Evolutionary conservation across 805 yeast genomes (phyloP).

Genomic region (Yueomyces sinensis): DNA sequence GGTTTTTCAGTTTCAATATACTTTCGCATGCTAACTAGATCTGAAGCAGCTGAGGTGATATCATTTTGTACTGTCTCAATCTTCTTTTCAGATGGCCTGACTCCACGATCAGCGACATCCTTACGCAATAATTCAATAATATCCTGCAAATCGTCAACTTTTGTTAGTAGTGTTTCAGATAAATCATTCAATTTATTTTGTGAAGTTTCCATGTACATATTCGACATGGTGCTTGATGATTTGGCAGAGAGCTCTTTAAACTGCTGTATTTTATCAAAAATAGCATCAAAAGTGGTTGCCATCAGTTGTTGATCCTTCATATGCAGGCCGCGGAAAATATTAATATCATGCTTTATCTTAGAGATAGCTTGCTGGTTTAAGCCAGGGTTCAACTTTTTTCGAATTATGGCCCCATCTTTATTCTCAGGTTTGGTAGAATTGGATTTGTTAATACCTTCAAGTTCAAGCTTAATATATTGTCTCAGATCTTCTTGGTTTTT

Average conservation of each 20-base stretch:
- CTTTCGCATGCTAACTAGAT: constrained; percentile 39
- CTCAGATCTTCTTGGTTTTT: constrained; percentile 6
- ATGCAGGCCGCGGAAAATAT: constrained; percentile 46
- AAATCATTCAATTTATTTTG: constrained; percentile 61
- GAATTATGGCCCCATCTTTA: neutral
- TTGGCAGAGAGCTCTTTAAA: constrained; percentile 37
- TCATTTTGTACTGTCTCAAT: constrained; percentile 54
- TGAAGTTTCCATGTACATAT: constrained; percentile 60
- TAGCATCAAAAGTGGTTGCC: constrained; percentile 29
- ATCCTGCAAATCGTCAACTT: constrained; percentile 87
- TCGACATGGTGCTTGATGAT: constrained; percentile 19
- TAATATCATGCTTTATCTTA: constrained; percentile 35
- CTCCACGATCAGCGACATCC: constrained; percentile 87
- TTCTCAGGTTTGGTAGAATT: neutral
- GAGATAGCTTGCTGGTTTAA: neutral
- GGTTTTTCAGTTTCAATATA: constrained; percentile 63
- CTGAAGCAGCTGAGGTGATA: constrained; percentile 39
- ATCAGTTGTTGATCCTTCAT: constrained; percentile 29
- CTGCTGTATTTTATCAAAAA: constrained; percentile 34
- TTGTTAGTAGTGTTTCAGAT: constrained; percentile 59
- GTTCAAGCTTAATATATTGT: neutral
- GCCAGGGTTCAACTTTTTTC: neutral
- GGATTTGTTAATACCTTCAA: neutral
- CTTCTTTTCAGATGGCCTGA: constrained; percentile 65
- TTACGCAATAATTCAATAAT: constrained; percentile 76